A percentile compares a stretch with the other conserved stretches of the same genome.
Evolutionary conservation across 768 basidiomycete genomes (phyloP).

Genomic region (Hericium rajendrae): DNA sequence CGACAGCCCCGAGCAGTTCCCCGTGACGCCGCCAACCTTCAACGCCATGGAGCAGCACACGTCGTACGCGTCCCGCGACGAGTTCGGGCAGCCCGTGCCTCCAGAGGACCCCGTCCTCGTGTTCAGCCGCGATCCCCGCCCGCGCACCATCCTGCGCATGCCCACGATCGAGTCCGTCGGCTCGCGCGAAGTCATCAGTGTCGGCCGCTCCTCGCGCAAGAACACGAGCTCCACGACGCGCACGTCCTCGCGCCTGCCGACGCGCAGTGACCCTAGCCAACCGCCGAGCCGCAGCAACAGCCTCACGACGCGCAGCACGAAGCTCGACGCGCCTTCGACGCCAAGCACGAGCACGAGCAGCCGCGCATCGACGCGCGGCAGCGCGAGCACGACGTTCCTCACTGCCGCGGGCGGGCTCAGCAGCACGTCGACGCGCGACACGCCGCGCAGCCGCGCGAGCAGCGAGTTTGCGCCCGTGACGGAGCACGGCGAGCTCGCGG

Average conservation of each 20-base stretch:
- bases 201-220: constrained; percentile 8
- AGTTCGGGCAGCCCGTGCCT: constrained; percentile 25
- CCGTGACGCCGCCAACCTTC: constrained; percentile 4
- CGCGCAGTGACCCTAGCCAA: too few species aligned
- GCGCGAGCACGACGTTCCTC: too few species aligned
- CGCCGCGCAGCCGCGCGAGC: constrained; percentile 8
- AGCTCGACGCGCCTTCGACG: too few species aligned
- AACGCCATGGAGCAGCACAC: constrained; percentile 15
- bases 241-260: constrained; percentile 10
- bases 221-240: neutral
- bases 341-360: too few species aligned
- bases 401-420: too few species aligned
- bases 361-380: too few species aligned
- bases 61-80: constrained; percentile 32
- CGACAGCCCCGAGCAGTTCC: neutral
- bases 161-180: constrained; percentile 75
- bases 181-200: constrained; percentile 41
- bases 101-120: constrained; percentile 46
- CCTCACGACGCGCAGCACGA: too few species aligned
- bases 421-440: neutral
- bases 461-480: constrained; percentile 12
- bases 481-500: constrained; percentile 7
- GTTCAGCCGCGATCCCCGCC: constrained; percentile 49
- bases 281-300: too few species aligned
- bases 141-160: constrained; percentile 37